Evolutionary conservation across 306 rosid species (phyloP).

Genomic region (Vigna angularis): DNA sequence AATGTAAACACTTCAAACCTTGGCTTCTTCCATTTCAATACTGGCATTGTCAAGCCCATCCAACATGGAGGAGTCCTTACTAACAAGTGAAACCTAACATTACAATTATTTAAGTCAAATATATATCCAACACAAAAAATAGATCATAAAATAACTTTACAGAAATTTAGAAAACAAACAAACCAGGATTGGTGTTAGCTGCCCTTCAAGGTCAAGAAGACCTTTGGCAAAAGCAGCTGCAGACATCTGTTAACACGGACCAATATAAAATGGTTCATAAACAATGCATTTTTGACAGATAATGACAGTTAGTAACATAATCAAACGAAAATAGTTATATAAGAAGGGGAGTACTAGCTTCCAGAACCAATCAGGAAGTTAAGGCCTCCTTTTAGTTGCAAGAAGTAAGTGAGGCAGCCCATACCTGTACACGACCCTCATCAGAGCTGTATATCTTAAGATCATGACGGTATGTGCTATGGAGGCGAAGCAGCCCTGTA

Average conservation of each 20-base stretch:
- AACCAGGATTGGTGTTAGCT: conserved; percentile 96
- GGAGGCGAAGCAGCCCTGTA: conserved; percentile 96
- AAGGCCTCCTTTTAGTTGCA: conserved; percentile 12
- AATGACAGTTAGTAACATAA: conserved; percentile 33
- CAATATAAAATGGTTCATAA: conserved; percentile 32
- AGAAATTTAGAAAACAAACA: conserved; percentile 28
- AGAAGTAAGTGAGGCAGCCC: conserved; percentile 12
- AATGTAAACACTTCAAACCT: conserved; percentile 54
- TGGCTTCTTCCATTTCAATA: conserved; percentile 93
- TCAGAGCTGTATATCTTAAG: conserved; percentile 98
- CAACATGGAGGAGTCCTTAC: conserved; percentile 99
- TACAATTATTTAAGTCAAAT: conserved; percentile 50
- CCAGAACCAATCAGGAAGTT: conserved; percentile 14
- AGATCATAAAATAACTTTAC: conserved; percentile 38
- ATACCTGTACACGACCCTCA: conserved; percentile 99
- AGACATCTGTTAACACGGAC: conserved; percentile 79
- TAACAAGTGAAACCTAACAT: conserved; percentile 88
- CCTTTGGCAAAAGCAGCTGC: conserved; percentile 99
- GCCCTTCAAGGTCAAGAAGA: conserved; percentile 97
- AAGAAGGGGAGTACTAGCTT: conserved; percentile 6
- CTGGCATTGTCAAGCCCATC: conserved; percentile 99
- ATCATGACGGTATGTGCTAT: conserved; percentile 96
- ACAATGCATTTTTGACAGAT: conserved; percentile 38
- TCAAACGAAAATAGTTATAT: conserved; percentile 31
- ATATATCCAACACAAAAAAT: conserved; percentile 39